These are phyloP conservation scores for Plasmodium berghei DNA, from an alignment of 169 alveolate species.

Conservation along the genomic window DNA sequence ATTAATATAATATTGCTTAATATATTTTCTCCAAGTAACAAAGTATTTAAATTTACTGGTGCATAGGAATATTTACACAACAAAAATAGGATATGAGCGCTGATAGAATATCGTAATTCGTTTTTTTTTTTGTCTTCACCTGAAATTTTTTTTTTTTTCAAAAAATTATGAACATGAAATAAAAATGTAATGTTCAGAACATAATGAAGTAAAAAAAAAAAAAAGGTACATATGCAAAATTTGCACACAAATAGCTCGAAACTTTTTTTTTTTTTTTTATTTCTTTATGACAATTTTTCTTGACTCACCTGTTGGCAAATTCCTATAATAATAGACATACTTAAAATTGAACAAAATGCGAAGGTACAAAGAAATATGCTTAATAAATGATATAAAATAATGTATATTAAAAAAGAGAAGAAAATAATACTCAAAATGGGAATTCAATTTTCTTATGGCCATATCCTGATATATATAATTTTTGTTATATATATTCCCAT, in stretches of 20 bases:
- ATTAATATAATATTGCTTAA: constrained; percentile 49
- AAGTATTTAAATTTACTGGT: constrained; percentile 49
- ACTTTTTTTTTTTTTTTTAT: background rate
- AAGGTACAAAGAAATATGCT: constrained; percentile 29
- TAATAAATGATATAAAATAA: constrained; percentile 23
- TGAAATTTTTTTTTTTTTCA: too few relatives aligned
- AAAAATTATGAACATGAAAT: background rate
- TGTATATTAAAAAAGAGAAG: constrained; percentile 35
- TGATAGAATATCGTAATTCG: constrained; percentile 37
- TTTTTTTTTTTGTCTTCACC: background rate
- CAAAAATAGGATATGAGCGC: constrained; percentile 42
- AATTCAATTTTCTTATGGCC: constrained; percentile 32
- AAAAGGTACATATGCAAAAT: background rate
- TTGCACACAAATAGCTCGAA: background rate
- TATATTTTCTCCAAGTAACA: constrained; percentile 45
- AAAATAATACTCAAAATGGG: constrained; percentile 12
- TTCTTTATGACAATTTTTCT: background rate
- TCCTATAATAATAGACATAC: constrained; percentile 36
- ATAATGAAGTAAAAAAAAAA: too few relatives aligned
- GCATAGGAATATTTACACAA: constrained; percentile 61
- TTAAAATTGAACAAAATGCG: constrained; percentile 39
- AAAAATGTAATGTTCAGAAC: background rate
- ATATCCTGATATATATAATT: constrained; percentile 22
- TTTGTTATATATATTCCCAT: constrained; percentile 56
- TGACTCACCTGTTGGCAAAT: background rate